These are phyloP conservation scores for Amborella trichopoda DNA, from an alignment of 164 flowering plant species.

Conservation along the genomic window DNA sequence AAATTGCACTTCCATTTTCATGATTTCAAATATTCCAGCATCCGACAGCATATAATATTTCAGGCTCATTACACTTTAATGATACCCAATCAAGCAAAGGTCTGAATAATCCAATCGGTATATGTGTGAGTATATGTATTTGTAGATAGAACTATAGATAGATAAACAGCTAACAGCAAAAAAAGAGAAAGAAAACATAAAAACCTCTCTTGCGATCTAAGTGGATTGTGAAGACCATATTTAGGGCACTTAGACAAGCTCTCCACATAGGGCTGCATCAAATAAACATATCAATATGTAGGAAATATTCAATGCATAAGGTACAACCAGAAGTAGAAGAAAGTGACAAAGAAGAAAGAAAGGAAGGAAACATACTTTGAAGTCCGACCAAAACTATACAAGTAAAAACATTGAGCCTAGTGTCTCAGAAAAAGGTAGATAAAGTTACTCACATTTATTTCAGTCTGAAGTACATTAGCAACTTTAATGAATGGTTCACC, in stretches of 20 bases:
- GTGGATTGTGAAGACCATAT: slow-evolving; percentile 93
- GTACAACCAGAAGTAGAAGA: background rate
- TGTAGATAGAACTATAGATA: too few species aligned
- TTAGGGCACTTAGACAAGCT: slow-evolving; percentile 91
- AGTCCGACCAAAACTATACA: background rate
- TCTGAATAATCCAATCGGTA: too few species aligned
- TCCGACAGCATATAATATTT: too few species aligned
- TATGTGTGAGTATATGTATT: too few species aligned
- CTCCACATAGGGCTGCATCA: slow-evolving; percentile 84
- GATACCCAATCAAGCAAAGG: too few species aligned
- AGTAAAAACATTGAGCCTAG: background rate
- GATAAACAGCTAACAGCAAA: too few species aligned
- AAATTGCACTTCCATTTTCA: too few species aligned
- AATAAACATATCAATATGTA: background rate
- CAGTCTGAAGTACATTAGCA: slow-evolving; percentile 70
- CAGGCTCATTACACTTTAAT: too few species aligned
- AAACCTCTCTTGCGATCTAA: slow-evolving; percentile 86
- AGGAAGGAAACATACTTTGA: background rate
- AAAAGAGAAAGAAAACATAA: background rate
- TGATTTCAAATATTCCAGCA: too few species aligned
- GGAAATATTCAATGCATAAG: too few species aligned
- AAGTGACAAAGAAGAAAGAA: background rate
- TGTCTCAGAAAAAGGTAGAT: too few species aligned
- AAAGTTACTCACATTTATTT: slow-evolving; percentile 40
- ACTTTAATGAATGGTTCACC: slow-evolving; percentile 89